Percentiles rank a stretch among this genome's conserved stretches.
Conservation (phyloP, 2,329 filamentous ascomycete genomes). For the Trichophyton schoenleinii region DNA sequence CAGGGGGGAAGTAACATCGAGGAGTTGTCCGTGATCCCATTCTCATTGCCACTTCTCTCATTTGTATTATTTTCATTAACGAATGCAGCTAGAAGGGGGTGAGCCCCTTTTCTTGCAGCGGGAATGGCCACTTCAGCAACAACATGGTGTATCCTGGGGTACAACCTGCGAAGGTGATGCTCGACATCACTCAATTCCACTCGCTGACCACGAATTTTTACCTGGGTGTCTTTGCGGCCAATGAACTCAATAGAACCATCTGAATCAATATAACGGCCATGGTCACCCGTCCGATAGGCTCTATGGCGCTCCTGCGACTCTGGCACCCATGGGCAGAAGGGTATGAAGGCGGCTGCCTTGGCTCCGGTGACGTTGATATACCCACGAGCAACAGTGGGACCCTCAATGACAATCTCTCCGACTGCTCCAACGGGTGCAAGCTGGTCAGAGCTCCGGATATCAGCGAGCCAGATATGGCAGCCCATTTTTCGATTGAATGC, state of each 20-base stretch:
- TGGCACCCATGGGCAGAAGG: neutral
- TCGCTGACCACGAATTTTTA: slow-evolving; percentile 73
- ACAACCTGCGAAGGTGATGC: neutral
- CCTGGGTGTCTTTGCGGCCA: slow-evolving; percentile 40
- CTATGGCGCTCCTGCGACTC: neutral
- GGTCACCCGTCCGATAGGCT: slow-evolving; percentile 17
- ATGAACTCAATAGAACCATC: slow-evolving; percentile 12
- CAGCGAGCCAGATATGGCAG: slow-evolving; percentile 15
- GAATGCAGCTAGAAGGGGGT: no score
- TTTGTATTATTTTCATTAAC: no score
- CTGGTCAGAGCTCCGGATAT: slow-evolving; percentile 11
- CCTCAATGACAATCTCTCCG: slow-evolving; percentile 31
- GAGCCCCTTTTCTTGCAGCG: neutral
- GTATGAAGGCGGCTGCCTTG: slow-evolving; percentile 13
- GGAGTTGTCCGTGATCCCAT: neutral
- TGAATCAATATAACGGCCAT: slow-evolving; percentile 12
- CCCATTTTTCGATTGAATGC: neutral
- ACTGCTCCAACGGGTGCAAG: slow-evolving; percentile 25
- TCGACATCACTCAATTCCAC: slow-evolving; percentile 80
- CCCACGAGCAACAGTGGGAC: slow-evolving; percentile 25
- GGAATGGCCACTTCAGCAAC: neutral
- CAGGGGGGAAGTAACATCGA: neutral
- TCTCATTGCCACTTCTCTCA: no score
- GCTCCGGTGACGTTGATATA: slow-evolving; percentile 20
- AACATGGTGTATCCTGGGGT: neutral